Conservation (phyloP, 2,329 filamentous ascomycete species). For the Polytolypa hystricis region DNA sequence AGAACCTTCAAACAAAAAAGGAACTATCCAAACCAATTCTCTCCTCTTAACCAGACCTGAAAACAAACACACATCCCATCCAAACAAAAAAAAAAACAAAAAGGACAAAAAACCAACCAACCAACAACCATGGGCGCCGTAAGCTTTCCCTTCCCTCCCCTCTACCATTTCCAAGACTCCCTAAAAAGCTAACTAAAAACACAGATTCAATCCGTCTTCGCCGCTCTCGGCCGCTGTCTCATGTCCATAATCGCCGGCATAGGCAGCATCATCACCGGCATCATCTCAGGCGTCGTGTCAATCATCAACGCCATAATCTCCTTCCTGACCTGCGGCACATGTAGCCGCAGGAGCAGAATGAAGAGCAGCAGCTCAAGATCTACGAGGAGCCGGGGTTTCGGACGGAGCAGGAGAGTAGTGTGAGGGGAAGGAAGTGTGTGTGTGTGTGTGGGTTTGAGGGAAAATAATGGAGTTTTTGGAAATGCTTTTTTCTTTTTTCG, state of each 20-base stretch:
- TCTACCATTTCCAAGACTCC: slow-evolving; percentile 1
- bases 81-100: not conserved
- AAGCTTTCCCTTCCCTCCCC: slow-evolving; percentile 49
- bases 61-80: not conserved
- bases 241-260: slow-evolving; percentile 60
- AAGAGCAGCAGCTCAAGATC: not conserved
- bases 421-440: not conserved
- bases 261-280: slow-evolving; percentile 52
- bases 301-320: slow-evolving; percentile 56
- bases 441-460: not conserved
- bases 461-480: not conserved
- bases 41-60: not conserved
- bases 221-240: slow-evolving; percentile 53
- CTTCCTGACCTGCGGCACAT: slow-evolving; percentile 45
- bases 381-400: not conserved
- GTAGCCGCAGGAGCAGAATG: slow-evolving; percentile 20
- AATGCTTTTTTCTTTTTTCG: not conserved
- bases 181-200: slow-evolving; percentile 3
- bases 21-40: no score
- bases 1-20: no score
- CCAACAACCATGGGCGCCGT: slow-evolving; percentile 60
- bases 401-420: not conserved
- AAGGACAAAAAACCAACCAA: not conserved
- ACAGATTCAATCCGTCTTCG: slow-evolving; percentile 50
- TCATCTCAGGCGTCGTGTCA: slow-evolving; percentile 55